phyloP scores from a whole-genome alignment of 352 stramenopile genomes.

The Globisporangium carolinianum region DNA sequence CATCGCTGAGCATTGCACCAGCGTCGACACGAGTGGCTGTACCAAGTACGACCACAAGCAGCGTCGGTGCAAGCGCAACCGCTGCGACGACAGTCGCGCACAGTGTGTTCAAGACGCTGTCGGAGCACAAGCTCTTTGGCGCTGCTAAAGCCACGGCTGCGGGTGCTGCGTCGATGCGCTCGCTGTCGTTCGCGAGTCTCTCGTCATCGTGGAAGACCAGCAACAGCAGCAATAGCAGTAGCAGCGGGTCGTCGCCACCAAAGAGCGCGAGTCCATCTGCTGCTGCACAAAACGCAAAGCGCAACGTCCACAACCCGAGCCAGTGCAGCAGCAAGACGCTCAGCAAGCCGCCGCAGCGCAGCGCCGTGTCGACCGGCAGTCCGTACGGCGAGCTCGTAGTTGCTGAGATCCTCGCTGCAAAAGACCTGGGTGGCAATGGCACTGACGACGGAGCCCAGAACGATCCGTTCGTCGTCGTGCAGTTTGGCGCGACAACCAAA shows the following conservation, averaged over 20 bases:
- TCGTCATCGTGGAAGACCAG: constrained; percentile 44
- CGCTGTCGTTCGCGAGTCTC: constrained; percentile 34
- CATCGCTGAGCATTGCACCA: constrained; percentile 18
- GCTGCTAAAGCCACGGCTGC: constrained; percentile 14
- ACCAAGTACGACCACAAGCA: not conserved
- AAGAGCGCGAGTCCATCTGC: constrained; percentile 7
- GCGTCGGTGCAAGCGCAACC: not conserved
- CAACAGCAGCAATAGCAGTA: not conserved
- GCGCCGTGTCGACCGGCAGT: constrained; percentile 27
- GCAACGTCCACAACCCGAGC: constrained; percentile 47
- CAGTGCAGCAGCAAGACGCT: constrained; percentile 5
- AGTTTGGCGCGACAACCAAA: constrained; percentile 28
- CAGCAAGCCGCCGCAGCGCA: constrained; percentile 11
- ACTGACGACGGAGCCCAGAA: constrained; percentile 32
- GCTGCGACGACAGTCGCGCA: constrained; percentile 16
- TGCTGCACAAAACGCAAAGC: constrained; percentile 19
- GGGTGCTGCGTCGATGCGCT: constrained; percentile 22
- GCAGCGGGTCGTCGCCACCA: not conserved
- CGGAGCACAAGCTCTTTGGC: constrained; percentile 19
- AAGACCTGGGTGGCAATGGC: constrained; percentile 27
- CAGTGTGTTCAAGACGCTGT: constrained; percentile 33
- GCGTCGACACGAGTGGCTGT: not conserved
- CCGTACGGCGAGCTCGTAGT: constrained; percentile 65
- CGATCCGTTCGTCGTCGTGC: constrained; percentile 40
- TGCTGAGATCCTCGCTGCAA: constrained; percentile 51